Conservation (phyloP, 345 rosid species). For the Gossypium sturtianum region DNA sequence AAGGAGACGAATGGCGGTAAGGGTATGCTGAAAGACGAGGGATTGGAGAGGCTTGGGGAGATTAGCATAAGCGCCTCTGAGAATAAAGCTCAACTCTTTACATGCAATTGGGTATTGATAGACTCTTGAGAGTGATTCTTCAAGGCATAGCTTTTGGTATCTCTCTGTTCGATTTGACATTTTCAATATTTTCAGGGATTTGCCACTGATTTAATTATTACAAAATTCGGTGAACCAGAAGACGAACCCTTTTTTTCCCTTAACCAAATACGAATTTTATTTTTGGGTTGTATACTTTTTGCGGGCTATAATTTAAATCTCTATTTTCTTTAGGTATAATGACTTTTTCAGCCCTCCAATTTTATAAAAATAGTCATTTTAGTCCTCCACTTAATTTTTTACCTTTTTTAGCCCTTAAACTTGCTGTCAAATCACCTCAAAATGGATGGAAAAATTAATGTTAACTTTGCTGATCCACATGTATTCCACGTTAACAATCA, state of each 20-base stretch:
- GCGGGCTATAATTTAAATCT: too few species aligned
- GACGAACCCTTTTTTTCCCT: background rate
- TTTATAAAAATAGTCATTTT: too few species aligned
- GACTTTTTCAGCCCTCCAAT: too few species aligned
- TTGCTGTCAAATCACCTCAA: too few species aligned
- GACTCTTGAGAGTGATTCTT: conserved; percentile 37
- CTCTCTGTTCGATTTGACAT: conserved; percentile 47
- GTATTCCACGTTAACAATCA: too few species aligned
- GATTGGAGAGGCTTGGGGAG: conserved; percentile 61
- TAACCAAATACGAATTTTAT: too few species aligned
- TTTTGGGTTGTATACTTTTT: too few species aligned
- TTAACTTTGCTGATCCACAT: too few species aligned
- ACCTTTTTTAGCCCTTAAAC: too few species aligned
- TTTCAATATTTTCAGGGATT: background rate
- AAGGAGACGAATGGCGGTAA: conserved; percentile 72
- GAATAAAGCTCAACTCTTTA: conserved; percentile 57
- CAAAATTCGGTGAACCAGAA: background rate
- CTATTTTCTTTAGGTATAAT: too few species aligned
- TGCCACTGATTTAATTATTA: background rate
- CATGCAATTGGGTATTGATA: conserved; percentile 61
- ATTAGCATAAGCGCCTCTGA: conserved; percentile 38
- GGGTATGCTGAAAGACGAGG: conserved; percentile 54
- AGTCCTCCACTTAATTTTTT: too few species aligned
- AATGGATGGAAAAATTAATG: too few species aligned
- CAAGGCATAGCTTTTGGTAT: conserved; percentile 45